Base-by-base conservation (phyloP, 1,284 basidiomycete species). In the Irpex lacteus region DNA sequence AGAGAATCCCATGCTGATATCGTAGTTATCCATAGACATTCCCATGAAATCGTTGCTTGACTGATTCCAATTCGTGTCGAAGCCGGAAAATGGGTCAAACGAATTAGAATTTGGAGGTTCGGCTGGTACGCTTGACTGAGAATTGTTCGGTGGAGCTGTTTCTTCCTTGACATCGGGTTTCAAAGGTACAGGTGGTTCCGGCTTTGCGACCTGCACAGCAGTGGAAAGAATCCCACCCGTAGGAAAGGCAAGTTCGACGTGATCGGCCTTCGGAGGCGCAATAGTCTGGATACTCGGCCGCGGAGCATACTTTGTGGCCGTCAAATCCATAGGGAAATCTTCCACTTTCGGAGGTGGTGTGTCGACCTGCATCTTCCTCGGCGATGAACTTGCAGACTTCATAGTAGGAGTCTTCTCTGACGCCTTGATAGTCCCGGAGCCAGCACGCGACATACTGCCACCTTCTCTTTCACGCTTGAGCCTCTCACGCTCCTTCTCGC, bases 401-500 rank as follows among this genome's bases (percentile, higher is more conserved):
- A 11, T 13, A 2, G 4, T 32, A 7, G 15, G 32, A 15, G 34
- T 5, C 52, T 61, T 59, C 52, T 61, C 44, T 18, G 47, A 18
- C 11, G 32, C 3, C 38, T 56, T 54, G n/a, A 56, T 18, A 13
- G 38, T 15, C 11, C 50, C 38, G 19, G 47, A 21, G 11, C 18
- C 60, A n/a, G 2, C n/a, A 44, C 50, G 61, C 49, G 61, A 50
- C 49, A 44, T 59, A 54, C 49, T 47, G 21, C 5, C 54, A 19
- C 62, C 63, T 55, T 76, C 72, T n/a, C 88, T 78, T 71, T 90
- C 89, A 56, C 82, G 78, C 66, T 85, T 84, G 60, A 91, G 78
- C 13, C 90, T 80, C 68, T 92, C 91, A 3, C 90, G 80, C 72
- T 92, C 91, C 60, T 79, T 80, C 65, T 92, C 90, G 5, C 91